These are phyloP conservation scores for Actinomortierella ambigua DNA, from an alignment of 371 early-diverging fungal genomes.

Conservation along the genomic window DNA sequence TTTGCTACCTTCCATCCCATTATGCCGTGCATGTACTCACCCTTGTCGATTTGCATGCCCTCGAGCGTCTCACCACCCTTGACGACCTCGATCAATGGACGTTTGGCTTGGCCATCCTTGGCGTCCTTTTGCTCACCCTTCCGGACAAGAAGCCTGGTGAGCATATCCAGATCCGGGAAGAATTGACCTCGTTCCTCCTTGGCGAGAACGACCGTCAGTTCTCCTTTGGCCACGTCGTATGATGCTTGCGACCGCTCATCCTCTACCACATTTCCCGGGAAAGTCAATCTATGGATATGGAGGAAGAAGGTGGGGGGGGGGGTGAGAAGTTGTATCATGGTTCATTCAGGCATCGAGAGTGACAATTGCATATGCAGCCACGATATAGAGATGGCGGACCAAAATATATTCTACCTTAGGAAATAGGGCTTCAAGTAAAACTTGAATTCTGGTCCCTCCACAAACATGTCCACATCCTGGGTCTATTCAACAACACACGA, in stretches of 20 bases:
- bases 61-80: slow-evolving; percentile 48
- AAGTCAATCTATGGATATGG: slow-evolving; percentile 66
- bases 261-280: slow-evolving; percentile 85
- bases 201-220: slow-evolving; percentile 73
- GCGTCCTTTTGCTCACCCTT: slow-evolving; percentile 53
- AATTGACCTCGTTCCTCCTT: slow-evolving; percentile 81
- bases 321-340: no score
- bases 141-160: slow-evolving; percentile 79
- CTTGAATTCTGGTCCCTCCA: slow-evolving; percentile 77
- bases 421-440: slow-evolving; percentile 84
- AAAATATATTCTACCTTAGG: slow-evolving; percentile 58
- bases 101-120: slow-evolving; percentile 41
- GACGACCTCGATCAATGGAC: slow-evolving; percentile 73
- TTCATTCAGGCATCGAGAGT: no score
- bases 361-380: neutral
- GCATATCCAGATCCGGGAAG: slow-evolving; percentile 88
- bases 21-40: neutral
- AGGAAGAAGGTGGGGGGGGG: slow-evolving; percentile 4
- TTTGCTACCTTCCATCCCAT: no score
- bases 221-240: slow-evolving; percentile 82
- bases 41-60: slow-evolving; percentile 51
- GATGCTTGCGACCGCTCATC: slow-evolving; percentile 84
- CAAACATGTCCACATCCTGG: slow-evolving; percentile 81
- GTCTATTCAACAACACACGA: slow-evolving; percentile 55
- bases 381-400: no score